Base-by-base conservation (phyloP, 2,329 filamentous ascomycete genomes). In the Sarocladium strictum region DNA sequence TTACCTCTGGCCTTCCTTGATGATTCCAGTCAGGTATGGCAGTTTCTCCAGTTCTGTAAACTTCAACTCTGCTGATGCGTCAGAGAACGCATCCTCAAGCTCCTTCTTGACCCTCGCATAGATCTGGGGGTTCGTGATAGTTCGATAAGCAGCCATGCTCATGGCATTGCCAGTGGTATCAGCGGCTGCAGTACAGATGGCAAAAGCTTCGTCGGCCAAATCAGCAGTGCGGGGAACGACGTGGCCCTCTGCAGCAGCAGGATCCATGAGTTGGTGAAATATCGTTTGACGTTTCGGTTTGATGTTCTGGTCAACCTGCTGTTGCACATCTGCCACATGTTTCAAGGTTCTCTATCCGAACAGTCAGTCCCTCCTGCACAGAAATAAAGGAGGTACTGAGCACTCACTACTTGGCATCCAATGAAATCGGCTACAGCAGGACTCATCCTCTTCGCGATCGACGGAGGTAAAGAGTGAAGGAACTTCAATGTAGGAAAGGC, bases 101-200 rank as follows among this genome's bases (percentile, higher is more conserved):
- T 51, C 47, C 47, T 51, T 51, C 47, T 51, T 51, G 3, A 51
- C 47, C 29, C 35, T 51, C 15, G 47, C 47, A 19, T 51, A 51
- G 17, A 51, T 51, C 17, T 51, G 27, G 4, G 47, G 47, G n/a
- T 51, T 23, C 12, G 47, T 51, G 47, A 51, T 51, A 4, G 47
- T 51, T 19, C n/a, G 33, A n/a, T 51, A 51, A 14, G 27, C n/a
- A 6, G 47, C 47, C 47, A 51, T 51, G 6, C 47, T 29, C 47
- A 51, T 51, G 17, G 47, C 47, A 35, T 51, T 51, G n/a, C 47
- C 47, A 7, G 47, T 51, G 11, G 47, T 51, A 17, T 51, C 47
- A 15, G 47, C 47, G 17, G 47, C 47, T 10, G 47, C 47, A 23
- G 47, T 51, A 23, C 47, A 51, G 17, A 51, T 51, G 10, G 27